Evolutionary conservation across 1,284 basidiomycete genomes (phyloP).

Genomic region (Athelia sp.): DNA sequence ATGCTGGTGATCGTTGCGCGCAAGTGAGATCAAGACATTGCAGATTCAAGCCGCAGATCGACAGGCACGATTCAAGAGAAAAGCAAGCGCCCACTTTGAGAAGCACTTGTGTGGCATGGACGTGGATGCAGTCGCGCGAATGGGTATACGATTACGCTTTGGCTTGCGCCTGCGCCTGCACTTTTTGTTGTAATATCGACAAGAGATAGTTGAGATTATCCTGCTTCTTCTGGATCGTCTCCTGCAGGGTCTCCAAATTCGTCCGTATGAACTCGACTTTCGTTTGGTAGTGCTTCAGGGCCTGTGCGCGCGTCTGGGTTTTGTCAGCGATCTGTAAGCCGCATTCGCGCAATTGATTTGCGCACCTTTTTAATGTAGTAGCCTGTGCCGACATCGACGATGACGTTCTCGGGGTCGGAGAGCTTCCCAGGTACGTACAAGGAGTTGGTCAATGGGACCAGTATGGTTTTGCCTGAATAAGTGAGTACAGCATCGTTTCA

Average conservation of each 20-base stretch:
- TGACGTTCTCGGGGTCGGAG: slow-evolving; percentile 78
- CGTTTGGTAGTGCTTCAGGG: slow-evolving; percentile 66
- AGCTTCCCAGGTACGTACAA: slow-evolving; percentile 94
- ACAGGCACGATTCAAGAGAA: no score
- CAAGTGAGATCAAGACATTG: not conserved
- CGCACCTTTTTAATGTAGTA: slow-evolving; percentile 93
- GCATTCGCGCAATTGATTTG: not conserved
- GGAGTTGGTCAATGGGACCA: slow-evolving; percentile 92
- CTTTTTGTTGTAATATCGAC: slow-evolving; percentile 73
- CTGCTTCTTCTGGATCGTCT: slow-evolving; percentile 84
- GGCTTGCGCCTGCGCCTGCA: slow-evolving; percentile 44
- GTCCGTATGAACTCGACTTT: slow-evolving; percentile 77
- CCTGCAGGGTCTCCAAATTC: slow-evolving; percentile 81
- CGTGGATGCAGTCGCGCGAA: no score
- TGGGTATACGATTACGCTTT: no score
- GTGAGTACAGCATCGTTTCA: not conserved
- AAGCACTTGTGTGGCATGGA: no score
- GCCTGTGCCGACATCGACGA: slow-evolving; percentile 94
- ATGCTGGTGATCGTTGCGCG: slow-evolving; percentile 13
- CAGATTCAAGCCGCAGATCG: no score
- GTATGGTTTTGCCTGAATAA: slow-evolving; percentile 71
- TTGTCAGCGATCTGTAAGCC: slow-evolving; percentile 1
- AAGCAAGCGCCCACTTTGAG: no score
- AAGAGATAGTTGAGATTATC: slow-evolving; percentile 79
- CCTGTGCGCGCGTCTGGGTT: slow-evolving; percentile 76